Conservation (phyloP, 2,329 filamentous ascomycete genomes). For the Penicillium palitans region DNA sequence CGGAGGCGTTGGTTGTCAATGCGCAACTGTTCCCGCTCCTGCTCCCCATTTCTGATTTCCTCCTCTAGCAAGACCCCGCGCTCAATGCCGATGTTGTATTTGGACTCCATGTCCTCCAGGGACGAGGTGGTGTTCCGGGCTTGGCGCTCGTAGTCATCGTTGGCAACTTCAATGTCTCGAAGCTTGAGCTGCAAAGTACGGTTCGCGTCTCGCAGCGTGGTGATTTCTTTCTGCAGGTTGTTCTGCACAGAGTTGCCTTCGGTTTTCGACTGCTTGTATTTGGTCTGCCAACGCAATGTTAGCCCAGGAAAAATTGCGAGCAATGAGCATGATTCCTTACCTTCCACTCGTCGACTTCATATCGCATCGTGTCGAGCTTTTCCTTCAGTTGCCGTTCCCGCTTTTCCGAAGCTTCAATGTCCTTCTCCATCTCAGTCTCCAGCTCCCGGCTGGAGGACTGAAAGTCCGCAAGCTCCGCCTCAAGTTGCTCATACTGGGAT, state of each 20-base stretch:
- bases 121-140: slow-evolving; percentile 94
- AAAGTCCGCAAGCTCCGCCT: slow-evolving; percentile 89
- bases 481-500: slow-evolving; percentile 87
- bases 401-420: slow-evolving; percentile 93
- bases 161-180: slow-evolving; percentile 94
- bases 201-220: slow-evolving; percentile 79
- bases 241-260: slow-evolving; percentile 85
- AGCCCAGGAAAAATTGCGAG: slow-evolving; percentile 1
- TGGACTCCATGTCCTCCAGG: slow-evolving; percentile 93
- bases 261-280: slow-evolving; percentile 91
- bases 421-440: slow-evolving; percentile 91
- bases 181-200: slow-evolving; percentile 78
- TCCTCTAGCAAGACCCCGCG: slow-evolving; percentile 90
- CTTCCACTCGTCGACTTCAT: slow-evolving; percentile 98
- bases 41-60: slow-evolving; percentile 85
- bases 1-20: slow-evolving; percentile 88
- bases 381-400: slow-evolving; percentile 81
- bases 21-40: slow-evolving; percentile 82
- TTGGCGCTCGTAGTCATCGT: slow-evolving; percentile 97
- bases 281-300: slow-evolving; percentile 61
- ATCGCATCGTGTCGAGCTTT: slow-evolving; percentile 79
- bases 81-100: slow-evolving; percentile 94
- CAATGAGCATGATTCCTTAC: slow-evolving; percentile 49
- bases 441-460: slow-evolving; percentile 91
- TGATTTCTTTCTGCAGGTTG: slow-evolving; percentile 91